These are phyloP conservation scores for Lyophyllum decastes DNA, from an alignment of 768 basidiomycete genomes.

Conservation along the genomic window DNA sequence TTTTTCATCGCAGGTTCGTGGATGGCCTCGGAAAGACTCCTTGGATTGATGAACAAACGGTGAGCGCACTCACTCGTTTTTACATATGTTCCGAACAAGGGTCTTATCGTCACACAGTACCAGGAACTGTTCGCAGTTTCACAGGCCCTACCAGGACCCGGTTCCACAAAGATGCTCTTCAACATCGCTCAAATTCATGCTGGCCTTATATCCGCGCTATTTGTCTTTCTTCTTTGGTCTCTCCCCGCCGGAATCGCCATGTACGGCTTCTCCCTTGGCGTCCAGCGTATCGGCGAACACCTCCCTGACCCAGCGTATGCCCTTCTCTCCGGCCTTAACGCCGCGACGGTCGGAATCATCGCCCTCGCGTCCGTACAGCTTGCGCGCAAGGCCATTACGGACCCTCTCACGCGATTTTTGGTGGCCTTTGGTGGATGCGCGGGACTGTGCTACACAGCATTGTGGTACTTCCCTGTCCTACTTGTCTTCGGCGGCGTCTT, in stretches of 20 bases:
- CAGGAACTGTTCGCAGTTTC: conserved; percentile 49
- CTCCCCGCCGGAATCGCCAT: conserved; percentile 51
- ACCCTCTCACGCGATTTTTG: conserved; percentile 40
- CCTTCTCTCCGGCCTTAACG: conserved; percentile 53
- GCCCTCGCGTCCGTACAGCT: conserved; percentile 53
- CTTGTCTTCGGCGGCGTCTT: conserved; percentile 39
- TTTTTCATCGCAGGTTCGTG: conserved; percentile 42
- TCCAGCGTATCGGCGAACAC: conserved; percentile 38
- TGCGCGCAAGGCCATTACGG: conserved; percentile 44
- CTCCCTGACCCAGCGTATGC: conserved; percentile 51
- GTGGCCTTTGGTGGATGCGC: conserved; percentile 43
- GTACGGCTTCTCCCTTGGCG: conserved; percentile 45
- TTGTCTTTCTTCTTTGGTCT: conserved; percentile 45
- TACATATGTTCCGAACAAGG: not conserved
- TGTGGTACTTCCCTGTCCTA: conserved; percentile 54
- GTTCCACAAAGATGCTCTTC: conserved; percentile 49
- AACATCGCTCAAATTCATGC: conserved; percentile 43
- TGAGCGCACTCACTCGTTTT: conserved; percentile 22
- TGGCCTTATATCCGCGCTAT: conserved; percentile 40
- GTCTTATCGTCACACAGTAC: conserved; percentile 22
- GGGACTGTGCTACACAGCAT: conserved; percentile 51
- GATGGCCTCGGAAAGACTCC: conserved; percentile 30
- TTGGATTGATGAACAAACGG: conserved; percentile 44
- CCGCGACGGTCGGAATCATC: conserved; percentile 54
- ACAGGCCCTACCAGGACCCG: conserved; percentile 52